Conservation (phyloP, 805 yeast genomes). For the Wickerhamiella siamensis region DNA sequence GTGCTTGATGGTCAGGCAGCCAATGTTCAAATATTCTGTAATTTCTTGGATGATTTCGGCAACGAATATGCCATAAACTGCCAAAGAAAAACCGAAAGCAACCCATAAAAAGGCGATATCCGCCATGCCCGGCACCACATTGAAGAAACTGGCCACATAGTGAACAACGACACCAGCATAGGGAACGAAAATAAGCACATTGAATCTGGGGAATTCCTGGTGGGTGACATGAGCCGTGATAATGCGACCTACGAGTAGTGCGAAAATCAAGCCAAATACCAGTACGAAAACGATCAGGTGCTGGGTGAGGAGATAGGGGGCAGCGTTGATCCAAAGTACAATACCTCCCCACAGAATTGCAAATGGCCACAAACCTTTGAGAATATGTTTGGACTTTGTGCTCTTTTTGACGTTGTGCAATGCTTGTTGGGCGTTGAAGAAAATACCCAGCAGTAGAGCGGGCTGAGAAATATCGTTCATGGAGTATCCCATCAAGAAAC, state of each 20-base stretch:
- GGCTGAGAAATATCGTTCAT: conserved; percentile 16
- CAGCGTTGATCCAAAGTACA: conserved; percentile 30
- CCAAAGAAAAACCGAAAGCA: conserved; percentile 55
- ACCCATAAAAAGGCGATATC: conserved; percentile 31
- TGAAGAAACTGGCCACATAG: conserved; percentile 34
- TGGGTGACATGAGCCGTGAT: conserved; percentile 74
- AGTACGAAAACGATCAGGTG: conserved; percentile 35
- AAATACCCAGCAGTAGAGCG: conserved; percentile 25
- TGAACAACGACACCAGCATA: conserved; percentile 51
- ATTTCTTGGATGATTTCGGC: conserved; percentile 64
- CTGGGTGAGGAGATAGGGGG: conserved; percentile 31
- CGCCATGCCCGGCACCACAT: conserved; percentile 35
- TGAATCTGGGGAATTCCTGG: conserved; percentile 57
- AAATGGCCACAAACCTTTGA: conserved; percentile 52
- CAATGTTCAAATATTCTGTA: conserved; percentile 69
- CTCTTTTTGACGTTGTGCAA: conserved; percentile 26
- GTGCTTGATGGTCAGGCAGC: conserved; percentile 65
- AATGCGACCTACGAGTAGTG: conserved; percentile 82
- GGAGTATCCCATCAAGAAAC: conserved; percentile 32
- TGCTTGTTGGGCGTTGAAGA: conserved; percentile 56
- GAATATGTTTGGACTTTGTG: conserved; percentile 33
- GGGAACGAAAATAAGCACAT: conserved; percentile 44
- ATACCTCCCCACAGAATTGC: conserved; percentile 40
- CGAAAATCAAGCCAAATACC: conserved; percentile 52
- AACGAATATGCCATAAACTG: conserved; percentile 49